Percentiles rank a stretch among this genome's conserved stretches.
phyloP scores from a whole-genome alignment of 805 yeast species.

The Wickerhamiella kurtzmanii region DNA sequence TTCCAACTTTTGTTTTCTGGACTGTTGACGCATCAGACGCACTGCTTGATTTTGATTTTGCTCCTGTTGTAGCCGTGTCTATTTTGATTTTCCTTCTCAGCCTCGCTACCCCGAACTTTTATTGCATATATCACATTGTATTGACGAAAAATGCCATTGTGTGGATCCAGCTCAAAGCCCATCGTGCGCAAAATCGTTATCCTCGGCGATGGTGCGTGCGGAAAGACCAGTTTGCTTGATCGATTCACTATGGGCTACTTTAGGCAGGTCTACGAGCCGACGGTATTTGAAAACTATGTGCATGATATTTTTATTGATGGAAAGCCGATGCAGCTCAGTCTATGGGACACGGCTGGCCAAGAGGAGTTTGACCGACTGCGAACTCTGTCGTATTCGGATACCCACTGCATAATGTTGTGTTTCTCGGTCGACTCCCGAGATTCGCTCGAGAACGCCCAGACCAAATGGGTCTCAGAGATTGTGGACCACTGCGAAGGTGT shows the following conservation, averaged over 20 bases:
- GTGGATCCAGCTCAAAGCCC: conserved; percentile 27
- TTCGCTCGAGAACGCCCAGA: conserved; percentile 85
- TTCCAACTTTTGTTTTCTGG: too few species aligned
- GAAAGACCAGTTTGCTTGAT: conserved; percentile 86
- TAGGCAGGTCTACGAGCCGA: conserved; percentile 97
- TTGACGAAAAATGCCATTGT: conserved; percentile 31
- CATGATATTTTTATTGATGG: conserved; percentile 95
- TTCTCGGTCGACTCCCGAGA: conserved; percentile 89
- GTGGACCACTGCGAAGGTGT: conserved; percentile 96
- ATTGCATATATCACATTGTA: too few species aligned
- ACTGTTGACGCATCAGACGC: too few species aligned
- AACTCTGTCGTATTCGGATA: conserved; percentile 84
- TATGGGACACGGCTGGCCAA: conserved; percentile 99
- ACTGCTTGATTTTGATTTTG: too few species aligned
- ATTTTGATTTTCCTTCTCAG: neutral
- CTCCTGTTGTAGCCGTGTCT: too few species aligned
- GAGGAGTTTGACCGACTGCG: conserved; percentile 93
- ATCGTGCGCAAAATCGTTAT: conserved; percentile 89
- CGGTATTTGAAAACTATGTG: conserved; percentile 93
- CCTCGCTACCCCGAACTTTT: too few species aligned
- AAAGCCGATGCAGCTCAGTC: conserved; percentile 76
- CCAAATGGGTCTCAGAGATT: conserved; percentile 94
- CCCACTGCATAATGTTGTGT: conserved; percentile 94
- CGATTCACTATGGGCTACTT: conserved; percentile 95
- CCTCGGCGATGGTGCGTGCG: conserved; percentile 97